A percentile compares a stretch with the other conserved stretches of the same genome.
Evolutionary conservation across 441 rosid genomes (phyloP).

Genomic region (Erysimum pusillum): DNA sequence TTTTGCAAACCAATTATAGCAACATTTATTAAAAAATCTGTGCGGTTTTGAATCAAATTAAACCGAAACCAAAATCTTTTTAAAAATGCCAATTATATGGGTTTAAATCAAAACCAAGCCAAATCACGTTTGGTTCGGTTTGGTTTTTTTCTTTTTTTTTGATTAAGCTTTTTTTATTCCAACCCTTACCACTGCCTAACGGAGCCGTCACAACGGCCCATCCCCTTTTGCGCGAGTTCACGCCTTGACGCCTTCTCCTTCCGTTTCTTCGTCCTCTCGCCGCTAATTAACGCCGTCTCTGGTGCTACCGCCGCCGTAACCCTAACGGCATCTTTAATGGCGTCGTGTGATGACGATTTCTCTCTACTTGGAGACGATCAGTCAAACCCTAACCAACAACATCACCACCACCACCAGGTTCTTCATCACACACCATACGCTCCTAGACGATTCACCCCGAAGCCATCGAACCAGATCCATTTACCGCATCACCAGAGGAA

Average conservation of each 20-base stretch:
- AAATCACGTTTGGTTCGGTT: conserved; percentile 31
- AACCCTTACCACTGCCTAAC: conserved; percentile 49
- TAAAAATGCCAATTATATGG: no score
- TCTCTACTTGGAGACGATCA: conserved; percentile 67
- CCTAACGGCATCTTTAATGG: conserved; percentile 61
- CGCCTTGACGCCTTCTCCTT: conserved; percentile 43
- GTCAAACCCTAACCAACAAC: conserved; percentile 54
- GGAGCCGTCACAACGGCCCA: conserved; percentile 63
- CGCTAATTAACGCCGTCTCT: conserved; percentile 56
- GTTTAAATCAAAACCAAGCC: neutral
- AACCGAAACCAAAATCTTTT: no score
- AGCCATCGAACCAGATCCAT: conserved; percentile 53
- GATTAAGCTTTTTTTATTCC: neutral
- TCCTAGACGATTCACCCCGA: conserved; percentile 53
- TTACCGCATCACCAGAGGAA: conserved; percentile 44
- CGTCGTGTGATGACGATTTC: conserved; percentile 85
- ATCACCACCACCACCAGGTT: conserved; percentile 52
- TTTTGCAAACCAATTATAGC: no score
- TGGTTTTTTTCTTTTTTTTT: neutral
- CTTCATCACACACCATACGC: conserved; percentile 57
- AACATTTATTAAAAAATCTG: no score
- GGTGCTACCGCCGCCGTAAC: conserved; percentile 47
- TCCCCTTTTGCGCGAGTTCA: conserved; percentile 21
- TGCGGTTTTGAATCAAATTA: no score
- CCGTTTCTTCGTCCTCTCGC: conserved; percentile 59